Evolutionary conservation across 306 rosid species (phyloP).

Genomic region (Quercus agrifolia): DNA sequence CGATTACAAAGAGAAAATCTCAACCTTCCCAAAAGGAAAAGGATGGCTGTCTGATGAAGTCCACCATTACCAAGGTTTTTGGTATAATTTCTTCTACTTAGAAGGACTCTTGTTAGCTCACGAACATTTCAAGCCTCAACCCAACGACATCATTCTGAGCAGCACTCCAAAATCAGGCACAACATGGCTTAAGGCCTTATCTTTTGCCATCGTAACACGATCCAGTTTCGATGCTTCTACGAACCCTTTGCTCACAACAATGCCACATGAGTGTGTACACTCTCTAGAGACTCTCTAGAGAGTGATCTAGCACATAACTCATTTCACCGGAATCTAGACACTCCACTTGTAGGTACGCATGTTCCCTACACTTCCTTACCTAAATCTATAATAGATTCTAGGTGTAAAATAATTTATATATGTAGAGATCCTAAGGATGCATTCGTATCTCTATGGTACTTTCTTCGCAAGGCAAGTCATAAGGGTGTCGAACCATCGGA

Average conservation of each 20-base stretch:
- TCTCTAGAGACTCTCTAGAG: too few species aligned
- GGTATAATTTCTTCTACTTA: not conserved
- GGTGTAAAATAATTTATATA: too few species aligned
- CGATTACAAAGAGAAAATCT: not conserved
- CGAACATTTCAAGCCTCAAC: conserved; percentile 11
- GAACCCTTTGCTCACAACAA: conserved; percentile 13
- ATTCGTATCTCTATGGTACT: too few species aligned
- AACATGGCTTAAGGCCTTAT: conserved; percentile 32
- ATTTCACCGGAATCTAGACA: too few species aligned
- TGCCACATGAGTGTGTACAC: not conserved
- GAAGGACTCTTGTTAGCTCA: conserved; percentile 5
- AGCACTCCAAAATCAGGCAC: conserved; percentile 25
- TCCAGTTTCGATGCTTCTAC: not conserved
- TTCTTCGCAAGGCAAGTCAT: too few species aligned
- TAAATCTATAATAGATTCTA: too few species aligned
- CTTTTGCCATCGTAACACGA: conserved; percentile 15
- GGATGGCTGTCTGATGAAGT: not conserved
- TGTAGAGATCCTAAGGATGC: too few species aligned
- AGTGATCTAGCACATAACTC: too few species aligned
- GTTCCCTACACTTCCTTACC: too few species aligned
- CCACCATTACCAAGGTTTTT: conserved; percentile 23
- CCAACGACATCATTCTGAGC: conserved; percentile 12
- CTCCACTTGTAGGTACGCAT: too few species aligned
- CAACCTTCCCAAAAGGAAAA: not conserved
- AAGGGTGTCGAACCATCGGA: too few species aligned